Percentiles rank a stretch among this genome's conserved stretches.
These are phyloP conservation scores for Ceratocystis albifundus DNA, from an alignment of 2,329 filamentous ascomycete species.

Conservation along the genomic window DNA sequence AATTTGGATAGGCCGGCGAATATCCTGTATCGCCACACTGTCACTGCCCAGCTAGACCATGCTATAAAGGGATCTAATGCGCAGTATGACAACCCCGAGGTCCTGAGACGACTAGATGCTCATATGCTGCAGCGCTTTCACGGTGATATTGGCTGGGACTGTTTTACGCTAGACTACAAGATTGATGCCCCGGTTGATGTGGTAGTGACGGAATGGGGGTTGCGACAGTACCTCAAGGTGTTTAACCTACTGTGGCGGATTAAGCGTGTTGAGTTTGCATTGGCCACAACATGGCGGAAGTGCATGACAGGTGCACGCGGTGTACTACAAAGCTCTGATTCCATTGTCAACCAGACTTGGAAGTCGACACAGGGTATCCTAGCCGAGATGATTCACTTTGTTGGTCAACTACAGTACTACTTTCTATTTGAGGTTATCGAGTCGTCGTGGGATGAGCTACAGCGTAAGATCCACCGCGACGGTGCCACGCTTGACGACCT, in stretches of 20 bases:
- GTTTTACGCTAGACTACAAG: constrained; percentile 97
- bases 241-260: constrained; percentile 99
- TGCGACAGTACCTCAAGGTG: constrained; percentile 92
- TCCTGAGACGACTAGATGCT: constrained; percentile 84
- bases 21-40: constrained; percentile 87
- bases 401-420: constrained; percentile 95
- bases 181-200: constrained; percentile 94
- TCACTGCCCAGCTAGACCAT: constrained; percentile 96
- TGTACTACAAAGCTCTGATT: constrained; percentile 66
- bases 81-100: constrained; percentile 86
- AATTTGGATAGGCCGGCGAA: constrained; percentile 94
- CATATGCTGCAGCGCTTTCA: constrained; percentile 94
- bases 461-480: constrained; percentile 68
- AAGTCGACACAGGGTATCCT: constrained; percentile 78
- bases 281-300: constrained; percentile 82
- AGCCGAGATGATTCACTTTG: constrained; percentile 97
- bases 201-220: constrained; percentile 90
- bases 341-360: constrained; percentile 65
- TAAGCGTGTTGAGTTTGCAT: constrained; percentile 91
- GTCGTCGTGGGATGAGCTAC: constrained; percentile 83
- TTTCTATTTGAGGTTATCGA: constrained; percentile 98
- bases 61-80: constrained; percentile 95
- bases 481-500: constrained; percentile 89
- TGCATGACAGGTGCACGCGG: constrained; percentile 91
- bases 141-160: constrained; percentile 97